These are phyloP conservation scores for Diutina sp. DNA, from an alignment of 1,139 yeast genomes.

Conservation along the genomic window DNA sequence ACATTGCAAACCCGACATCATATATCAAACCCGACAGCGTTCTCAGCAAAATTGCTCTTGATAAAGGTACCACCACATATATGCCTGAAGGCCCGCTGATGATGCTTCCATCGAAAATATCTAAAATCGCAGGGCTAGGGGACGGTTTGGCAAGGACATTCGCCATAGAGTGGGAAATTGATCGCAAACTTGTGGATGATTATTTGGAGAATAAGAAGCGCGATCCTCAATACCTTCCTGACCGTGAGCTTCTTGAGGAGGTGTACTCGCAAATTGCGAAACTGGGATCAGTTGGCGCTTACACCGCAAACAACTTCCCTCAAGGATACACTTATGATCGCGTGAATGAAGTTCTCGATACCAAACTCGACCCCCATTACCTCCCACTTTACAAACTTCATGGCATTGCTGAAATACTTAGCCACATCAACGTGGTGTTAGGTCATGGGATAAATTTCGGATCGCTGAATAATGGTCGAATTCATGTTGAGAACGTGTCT, in stretches of 20 bases:
- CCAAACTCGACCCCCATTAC: constrained; percentile 11
- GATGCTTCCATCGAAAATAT: constrained; percentile 58
- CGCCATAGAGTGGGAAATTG: constrained; percentile 26
- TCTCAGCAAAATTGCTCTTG: constrained; percentile 46
- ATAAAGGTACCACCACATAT: constrained; percentile 58
- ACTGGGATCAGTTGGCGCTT: constrained; percentile 11
- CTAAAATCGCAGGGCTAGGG: constrained; percentile 49
- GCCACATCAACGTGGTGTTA: constrained; percentile 11
- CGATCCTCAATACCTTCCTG: constrained; percentile 8
- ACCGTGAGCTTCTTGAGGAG: constrained; percentile 8
- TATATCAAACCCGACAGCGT: constrained; percentile 34
- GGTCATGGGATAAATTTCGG: constrained; percentile 13
- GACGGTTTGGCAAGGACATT: constrained; percentile 31
- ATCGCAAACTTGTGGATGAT: constrained; percentile 13
- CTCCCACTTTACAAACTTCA: constrained; percentile 17
- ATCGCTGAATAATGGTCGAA: constrained; percentile 7
- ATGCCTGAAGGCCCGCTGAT: constrained; percentile 51
- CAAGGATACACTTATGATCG: constrained; percentile 22
- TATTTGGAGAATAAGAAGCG: constrained; percentile 10
- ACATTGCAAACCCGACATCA: constrained; percentile 83
- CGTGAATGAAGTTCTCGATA: constrained; percentile 18
- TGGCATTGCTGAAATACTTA: constrained; percentile 16
- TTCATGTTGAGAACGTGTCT: constrained; percentile 7
- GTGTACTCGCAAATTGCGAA: constrained; percentile 6
- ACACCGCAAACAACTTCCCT: constrained; percentile 18